Evolutionary conservation across 805 yeast genomes (phyloP), one percentile per base, ranked within the genome.

Genomic region (Teunomyces gatunensis): DNA sequence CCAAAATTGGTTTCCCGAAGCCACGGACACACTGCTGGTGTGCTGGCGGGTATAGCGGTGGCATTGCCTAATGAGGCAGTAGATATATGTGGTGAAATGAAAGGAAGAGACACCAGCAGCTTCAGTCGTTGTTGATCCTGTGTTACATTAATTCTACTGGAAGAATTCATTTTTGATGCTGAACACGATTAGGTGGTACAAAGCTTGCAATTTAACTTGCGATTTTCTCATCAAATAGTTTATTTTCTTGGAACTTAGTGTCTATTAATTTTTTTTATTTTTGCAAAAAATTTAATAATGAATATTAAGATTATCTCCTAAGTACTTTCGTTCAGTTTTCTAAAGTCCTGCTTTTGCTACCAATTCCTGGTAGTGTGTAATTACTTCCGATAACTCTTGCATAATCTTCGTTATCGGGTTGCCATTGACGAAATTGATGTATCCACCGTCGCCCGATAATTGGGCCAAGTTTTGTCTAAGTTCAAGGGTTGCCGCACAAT

Each of bases 121-220:
- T 33, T 45, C 28, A n/a, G 42, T 71, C 71, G 50, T 81, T 78
- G 41, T 77, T 75, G 55, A 70, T 70, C 54, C 79, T 80, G 56
- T 84, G 84, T 42, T 84, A 83, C 42, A 12, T 17, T 17, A 6
- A 17, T 21, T 35, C 15, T 35, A 21, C 28, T 21, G 40, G 23
- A n/a, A 23, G 29, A 21, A 9, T 37, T 13, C 28, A 32, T 32
- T 25, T 25, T 25, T 25, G 27, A 6, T 25, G 27, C 7, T 9
- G 7, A 25, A 25, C 11, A 7, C 11, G 10, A 9, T 25, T 7
- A 2, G 11, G 27, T 25, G 27, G 17, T 32, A 6, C 34, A 32
- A 32, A 32, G 11, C 17, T 13, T 32, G 27, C 27, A 25, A 25
- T 25, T 6, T 32, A 32, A 32, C 34, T 32, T 32, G 11, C 17